Percentiles rank a stretch among this genome's conserved stretches.
Evolutionary conservation across 202 grass and related monocot species (phyloP).

Genomic region (Hordeum pubiflorum): DNA sequence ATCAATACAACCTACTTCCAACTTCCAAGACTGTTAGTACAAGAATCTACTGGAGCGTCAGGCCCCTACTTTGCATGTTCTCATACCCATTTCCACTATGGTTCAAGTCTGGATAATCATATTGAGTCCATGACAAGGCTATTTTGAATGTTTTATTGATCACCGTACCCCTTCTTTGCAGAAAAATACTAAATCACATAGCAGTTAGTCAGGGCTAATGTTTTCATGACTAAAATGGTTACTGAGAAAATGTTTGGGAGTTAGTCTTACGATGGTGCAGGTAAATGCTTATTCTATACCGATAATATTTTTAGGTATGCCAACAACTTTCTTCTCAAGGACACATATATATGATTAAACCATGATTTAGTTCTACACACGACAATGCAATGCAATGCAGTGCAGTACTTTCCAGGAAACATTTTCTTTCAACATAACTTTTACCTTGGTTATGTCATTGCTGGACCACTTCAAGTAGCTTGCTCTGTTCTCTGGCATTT

Average conservation of each 20-base stretch:
- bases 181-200: neutral
- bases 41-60: neutral
- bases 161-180: neutral
- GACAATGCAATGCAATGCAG: neutral
- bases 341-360: neutral
- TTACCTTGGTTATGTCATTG: slow-evolving; percentile 51
- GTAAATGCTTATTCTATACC: neutral
- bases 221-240: neutral
- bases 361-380: neutral
- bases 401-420: neutral
- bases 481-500: slow-evolving; percentile 43
- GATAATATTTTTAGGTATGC: neutral
- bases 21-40: neutral
- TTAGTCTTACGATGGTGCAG: neutral
- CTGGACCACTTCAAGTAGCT: slow-evolving; percentile 44
- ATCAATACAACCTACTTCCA: neutral
- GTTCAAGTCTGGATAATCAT: neutral
- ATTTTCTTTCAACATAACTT: neutral
- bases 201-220: neutral
- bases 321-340: neutral
- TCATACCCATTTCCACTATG: neutral
- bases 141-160: neutral
- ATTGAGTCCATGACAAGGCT: neutral
- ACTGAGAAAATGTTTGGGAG: neutral
- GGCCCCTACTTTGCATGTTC: neutral